Base-by-base conservation (phyloP, 2,329 filamentous ascomycete species). In the Magnaporthiopsis poae region DNA sequence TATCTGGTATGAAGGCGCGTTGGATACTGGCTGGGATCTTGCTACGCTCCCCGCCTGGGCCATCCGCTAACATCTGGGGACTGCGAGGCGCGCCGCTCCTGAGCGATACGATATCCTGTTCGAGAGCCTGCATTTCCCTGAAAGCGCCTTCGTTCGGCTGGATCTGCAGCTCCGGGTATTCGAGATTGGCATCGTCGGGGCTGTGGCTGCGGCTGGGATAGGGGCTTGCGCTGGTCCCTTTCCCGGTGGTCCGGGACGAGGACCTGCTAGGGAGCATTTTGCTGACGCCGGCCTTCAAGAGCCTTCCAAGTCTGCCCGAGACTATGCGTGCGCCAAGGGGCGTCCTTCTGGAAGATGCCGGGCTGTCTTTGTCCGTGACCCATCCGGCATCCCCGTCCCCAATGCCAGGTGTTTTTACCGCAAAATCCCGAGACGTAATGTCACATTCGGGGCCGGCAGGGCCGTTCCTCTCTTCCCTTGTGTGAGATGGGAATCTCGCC, bases 401-500 rank as follows among this genome's bases (percentile, higher is more conserved):
- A 70, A 70, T 18, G 70, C 69, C 11, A 69, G 66, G 11, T 46
- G 69, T 46, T 12, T 68, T 70, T 25, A 72, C 66, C 1, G 75
- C 75, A 63, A 76, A 76, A 52, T 77, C 76, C 62, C 69, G 71
- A 0, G 70, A 61, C 2, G 66, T 70, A n/a, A 76, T 70, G 0
- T 67, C 66, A 56, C 77, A 75, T 31, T 66, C 67, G 18, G 61
- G 39, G 12, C 68, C 65, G 21, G 72, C 73, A 46, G 68, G 63
- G 46, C 68, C 72, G 31, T 71, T 74, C 56, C 74, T 72, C 65
- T 74, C 71, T 35, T 71, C 70, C 36, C 74, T 71, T 4, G 70
- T 74, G 39, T 74, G 70, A 3, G 77, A 76, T 25, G 75, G 72
- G 65, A 73, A 77, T 35, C 66, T 76, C 12, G 77, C 70, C 77